Percentiles rank a stretch among this genome's conserved stretches.
phyloP scores from a whole-genome alignment of 2,329 filamentous ascomycete genomes.

The Didymella segeticola region DNA sequence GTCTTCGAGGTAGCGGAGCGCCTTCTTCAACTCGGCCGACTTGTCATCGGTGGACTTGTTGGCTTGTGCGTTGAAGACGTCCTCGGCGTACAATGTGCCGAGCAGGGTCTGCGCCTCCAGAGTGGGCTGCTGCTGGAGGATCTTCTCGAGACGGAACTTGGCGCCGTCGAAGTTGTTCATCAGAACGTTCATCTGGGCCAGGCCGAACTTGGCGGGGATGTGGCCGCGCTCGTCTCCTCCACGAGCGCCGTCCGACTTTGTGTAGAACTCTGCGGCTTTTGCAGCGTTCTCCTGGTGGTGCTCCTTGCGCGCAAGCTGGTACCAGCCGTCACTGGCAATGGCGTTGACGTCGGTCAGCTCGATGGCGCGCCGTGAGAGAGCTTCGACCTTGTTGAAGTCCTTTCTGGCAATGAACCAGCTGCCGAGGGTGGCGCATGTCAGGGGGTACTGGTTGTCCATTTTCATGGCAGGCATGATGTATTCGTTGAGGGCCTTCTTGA shows the following conservation, averaged over 20 bases:
- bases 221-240: slow-evolving; percentile 91
- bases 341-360: slow-evolving; percentile 96
- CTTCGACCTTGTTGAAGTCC: slow-evolving; percentile 80
- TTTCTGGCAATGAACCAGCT: slow-evolving; percentile 88
- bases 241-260: slow-evolving; percentile 86
- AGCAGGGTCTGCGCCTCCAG: slow-evolving; percentile 92
- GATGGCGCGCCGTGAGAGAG: slow-evolving; percentile 88
- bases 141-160: slow-evolving; percentile 92
- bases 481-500: slow-evolving; percentile 92
- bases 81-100: slow-evolving; percentile 91
- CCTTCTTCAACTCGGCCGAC: slow-evolving; percentile 82
- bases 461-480: slow-evolving; percentile 96
- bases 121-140: slow-evolving; percentile 81
- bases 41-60: slow-evolving; percentile 84
- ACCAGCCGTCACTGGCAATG: slow-evolving; percentile 97
- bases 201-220: slow-evolving; percentile 92
- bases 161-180: slow-evolving; percentile 88
- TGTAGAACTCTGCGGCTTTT: slow-evolving; percentile 84
- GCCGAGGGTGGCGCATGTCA: slow-evolving; percentile 90
- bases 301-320: slow-evolving; percentile 87
- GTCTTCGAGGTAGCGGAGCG: slow-evolving; percentile 80
- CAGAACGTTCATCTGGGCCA: slow-evolving; percentile 85
- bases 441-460: slow-evolving; percentile 85
- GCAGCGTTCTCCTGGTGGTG: slow-evolving; percentile 80
- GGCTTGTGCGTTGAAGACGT: slow-evolving; percentile 82